Conservation (phyloP, 2,329 filamentous ascomycete genomes). For the Immersiporthe knoxdaviesiana region DNA sequence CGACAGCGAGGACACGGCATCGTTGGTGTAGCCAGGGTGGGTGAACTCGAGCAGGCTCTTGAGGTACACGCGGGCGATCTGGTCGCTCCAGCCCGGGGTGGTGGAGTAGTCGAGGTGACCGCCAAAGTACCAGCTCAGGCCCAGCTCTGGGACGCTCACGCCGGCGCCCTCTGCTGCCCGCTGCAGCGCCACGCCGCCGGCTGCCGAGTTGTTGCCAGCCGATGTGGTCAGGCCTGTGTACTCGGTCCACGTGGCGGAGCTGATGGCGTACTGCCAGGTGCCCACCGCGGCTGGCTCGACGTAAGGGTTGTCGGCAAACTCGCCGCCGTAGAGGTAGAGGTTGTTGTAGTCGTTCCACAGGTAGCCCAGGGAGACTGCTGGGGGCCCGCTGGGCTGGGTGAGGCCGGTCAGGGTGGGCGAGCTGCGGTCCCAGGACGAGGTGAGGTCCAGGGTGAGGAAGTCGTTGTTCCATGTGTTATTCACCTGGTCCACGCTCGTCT, state of each 20-base stretch:
- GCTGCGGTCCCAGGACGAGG: constrained; percentile 69
- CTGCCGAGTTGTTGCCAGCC: constrained; percentile 63
- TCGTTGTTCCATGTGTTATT: constrained; percentile 75
- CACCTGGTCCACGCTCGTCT: constrained; percentile 58
- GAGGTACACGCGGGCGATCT: constrained; percentile 67
- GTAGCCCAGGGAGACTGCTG: constrained; percentile 72
- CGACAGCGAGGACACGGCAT: constrained; percentile 60
- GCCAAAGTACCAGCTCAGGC: constrained; percentile 77
- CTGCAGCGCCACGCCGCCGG: constrained; percentile 60
- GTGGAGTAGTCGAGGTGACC: constrained; percentile 69
- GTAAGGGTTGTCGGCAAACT: constrained; percentile 68
- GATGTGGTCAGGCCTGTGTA: constrained; percentile 64
- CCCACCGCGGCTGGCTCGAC: constrained; percentile 61
- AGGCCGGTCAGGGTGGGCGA: constrained; percentile 66
- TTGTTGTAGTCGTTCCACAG: constrained; percentile 74
- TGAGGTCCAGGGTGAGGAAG: constrained; percentile 73
- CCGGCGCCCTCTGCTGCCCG: constrained; percentile 75
- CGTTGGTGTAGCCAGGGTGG: constrained; percentile 70
- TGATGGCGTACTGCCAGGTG: constrained; percentile 72
- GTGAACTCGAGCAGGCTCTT: constrained; percentile 78
- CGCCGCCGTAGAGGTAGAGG: constrained; percentile 74
- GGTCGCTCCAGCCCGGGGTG: constrained; percentile 67
- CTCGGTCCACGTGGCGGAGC: constrained; percentile 63
- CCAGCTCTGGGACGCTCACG: constrained; percentile 69
- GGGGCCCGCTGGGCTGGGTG: constrained; percentile 57